phyloP scores from a whole-genome alignment of 202 grass and related monocot genomes.

The Setaria viridis region DNA sequence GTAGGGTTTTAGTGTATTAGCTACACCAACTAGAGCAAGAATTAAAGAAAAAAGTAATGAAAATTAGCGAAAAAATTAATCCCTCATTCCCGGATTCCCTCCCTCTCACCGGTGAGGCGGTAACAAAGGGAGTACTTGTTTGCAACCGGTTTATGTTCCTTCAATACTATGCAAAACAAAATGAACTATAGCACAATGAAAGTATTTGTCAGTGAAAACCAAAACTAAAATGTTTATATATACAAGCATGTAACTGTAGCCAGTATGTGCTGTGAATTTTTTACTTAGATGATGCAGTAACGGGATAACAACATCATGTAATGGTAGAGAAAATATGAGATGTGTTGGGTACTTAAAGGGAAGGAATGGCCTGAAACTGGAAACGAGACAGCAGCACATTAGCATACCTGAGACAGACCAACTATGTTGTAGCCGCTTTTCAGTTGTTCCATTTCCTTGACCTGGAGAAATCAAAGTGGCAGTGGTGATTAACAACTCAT shows the following conservation, averaged over 20 bases:
- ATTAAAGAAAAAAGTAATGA: neutral
- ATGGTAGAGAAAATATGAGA: neutral
- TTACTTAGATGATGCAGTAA: neutral
- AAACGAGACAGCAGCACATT: conserved; percentile 4
- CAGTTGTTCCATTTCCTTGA: conserved; percentile 81
- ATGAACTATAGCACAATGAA: neutral
- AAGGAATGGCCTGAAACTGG: neutral
- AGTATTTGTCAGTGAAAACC: neutral
- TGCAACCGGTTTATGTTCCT: neutral
- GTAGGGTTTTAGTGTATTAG: conserved; percentile 10
- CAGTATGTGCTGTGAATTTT: neutral
- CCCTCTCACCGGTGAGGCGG: neutral
- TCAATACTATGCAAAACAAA: conserved; percentile 6
- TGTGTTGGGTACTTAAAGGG: neutral
- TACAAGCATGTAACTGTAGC: neutral
- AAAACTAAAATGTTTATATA: conserved; percentile 22
- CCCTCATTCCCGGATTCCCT: neutral
- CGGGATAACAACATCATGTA: neutral
- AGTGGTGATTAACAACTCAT: conserved; percentile 11
- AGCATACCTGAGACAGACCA: conserved; percentile 87
- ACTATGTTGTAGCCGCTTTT: conserved; percentile 79
- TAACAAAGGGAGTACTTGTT: neutral
- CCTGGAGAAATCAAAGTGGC: conserved; percentile 51
- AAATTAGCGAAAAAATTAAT: conserved; percentile 11
- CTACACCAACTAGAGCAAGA: conserved; percentile 1